Conservation (phyloP, 1,284 basidiomycete genomes). For the Hymenochaete sp. region DNA sequence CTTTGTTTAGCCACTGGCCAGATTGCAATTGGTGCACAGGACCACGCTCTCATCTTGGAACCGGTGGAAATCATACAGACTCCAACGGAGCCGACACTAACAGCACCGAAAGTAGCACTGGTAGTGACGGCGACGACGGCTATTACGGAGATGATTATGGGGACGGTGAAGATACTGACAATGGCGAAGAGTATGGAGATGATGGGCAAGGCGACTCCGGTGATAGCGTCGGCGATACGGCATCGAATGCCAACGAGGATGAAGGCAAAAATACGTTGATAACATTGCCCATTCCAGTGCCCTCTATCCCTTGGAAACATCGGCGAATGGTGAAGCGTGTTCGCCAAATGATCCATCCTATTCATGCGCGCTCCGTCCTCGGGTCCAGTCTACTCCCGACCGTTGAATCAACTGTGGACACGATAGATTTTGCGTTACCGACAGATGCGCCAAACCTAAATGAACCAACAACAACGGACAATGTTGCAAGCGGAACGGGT, state of each 20-base stretch:
- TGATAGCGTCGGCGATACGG: no score
- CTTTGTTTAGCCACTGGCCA: slow-evolving; percentile 44
- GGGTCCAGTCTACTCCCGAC: no score
- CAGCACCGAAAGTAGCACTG: not conserved
- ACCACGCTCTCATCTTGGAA: slow-evolving; percentile 34
- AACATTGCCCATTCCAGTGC: not conserved
- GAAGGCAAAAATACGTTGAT: not conserved
- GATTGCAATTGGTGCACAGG: slow-evolving; percentile 46
- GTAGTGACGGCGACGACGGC: slow-evolving; percentile 2
- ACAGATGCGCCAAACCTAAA: not conserved
- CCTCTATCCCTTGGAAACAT: slow-evolving; percentile 9
- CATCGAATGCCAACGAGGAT: no score
- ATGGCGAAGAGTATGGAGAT: not conserved
- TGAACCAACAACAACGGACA: slow-evolving; percentile 21
- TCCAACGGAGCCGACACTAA: not conserved
- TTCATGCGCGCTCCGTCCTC: not conserved
- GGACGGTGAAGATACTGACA: not conserved
- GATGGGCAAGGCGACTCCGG: no score
- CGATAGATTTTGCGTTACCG: not conserved
- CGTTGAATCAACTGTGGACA: not conserved
- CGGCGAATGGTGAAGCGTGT: slow-evolving; percentile 11
- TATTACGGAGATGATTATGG: slow-evolving; percentile 3
- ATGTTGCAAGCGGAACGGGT: slow-evolving; percentile 8
- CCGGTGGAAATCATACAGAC: slow-evolving; percentile 14
- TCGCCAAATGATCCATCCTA: slow-evolving; percentile 4